These are phyloP conservation scores for Arthroderma sp. DNA, from an alignment of 2,329 filamentous ascomycete genomes.

Conservation along the genomic window DNA sequence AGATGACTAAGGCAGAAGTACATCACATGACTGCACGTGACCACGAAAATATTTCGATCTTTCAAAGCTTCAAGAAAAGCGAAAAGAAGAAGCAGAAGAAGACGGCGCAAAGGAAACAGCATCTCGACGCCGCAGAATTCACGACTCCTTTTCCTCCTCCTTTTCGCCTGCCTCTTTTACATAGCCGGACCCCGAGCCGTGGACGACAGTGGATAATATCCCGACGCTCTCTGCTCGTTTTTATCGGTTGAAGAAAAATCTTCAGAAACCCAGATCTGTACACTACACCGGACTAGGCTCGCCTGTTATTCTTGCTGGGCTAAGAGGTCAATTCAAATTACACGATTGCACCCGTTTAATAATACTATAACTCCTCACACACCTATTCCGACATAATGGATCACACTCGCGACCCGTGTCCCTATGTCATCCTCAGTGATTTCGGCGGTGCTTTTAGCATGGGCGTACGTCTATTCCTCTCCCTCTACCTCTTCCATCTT, in stretches of 20 bases:
- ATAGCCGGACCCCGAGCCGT: background rate
- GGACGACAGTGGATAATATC: background rate
- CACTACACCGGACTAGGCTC: background rate
- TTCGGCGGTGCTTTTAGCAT: conserved; percentile 95
- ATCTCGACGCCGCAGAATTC: background rate
- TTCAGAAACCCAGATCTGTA: background rate
- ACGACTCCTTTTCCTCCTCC: background rate
- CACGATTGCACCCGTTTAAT: background rate
- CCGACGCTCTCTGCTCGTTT: background rate
- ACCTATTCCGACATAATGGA: conserved; percentile 49
- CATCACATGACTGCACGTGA: background rate
- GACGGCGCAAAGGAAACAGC: background rate
- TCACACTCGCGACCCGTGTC: conserved; percentile 93
- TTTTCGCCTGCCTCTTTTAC: background rate
- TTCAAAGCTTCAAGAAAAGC: background rate
- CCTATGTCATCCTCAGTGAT: conserved; percentile 92
- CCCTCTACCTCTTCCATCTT: too few species aligned
- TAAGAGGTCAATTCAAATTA: background rate
- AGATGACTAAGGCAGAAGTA: background rate
- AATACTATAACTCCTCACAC: background rate
- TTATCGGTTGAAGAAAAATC: background rate
- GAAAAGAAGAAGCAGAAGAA: background rate
- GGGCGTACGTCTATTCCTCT: conserved; percentile 56
- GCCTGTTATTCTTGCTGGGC: background rate
- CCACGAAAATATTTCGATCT: background rate